Evolutionary conservation across 164 flowering plant species (phyloP), one percentile per base, ranked within the genome.

Genomic region (Nymphaea colorata): DNA sequence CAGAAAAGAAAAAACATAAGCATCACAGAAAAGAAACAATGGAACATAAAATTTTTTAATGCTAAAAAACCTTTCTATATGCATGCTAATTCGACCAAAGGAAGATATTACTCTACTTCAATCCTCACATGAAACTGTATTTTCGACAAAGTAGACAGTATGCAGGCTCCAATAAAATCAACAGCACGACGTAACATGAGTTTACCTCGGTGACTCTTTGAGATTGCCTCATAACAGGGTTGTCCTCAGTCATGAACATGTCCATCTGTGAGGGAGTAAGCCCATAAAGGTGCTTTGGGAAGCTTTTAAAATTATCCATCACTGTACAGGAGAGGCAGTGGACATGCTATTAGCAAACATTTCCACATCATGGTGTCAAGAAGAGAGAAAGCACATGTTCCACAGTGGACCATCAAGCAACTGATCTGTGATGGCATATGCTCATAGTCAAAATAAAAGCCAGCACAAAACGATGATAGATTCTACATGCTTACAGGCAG

Each of bases 161-260:
- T 25, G 36, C 36, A 25, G 36, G 57, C 12, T 15, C 57, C 57
- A 51, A 51, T 10, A 51, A 51, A 51, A 8, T 51, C 12, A 51
- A 15, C 14, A 51, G 14, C 57, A 2, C 57, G 8, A 0, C 14
- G 57, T 61, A 17, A 47, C 66, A 25, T 44, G 36, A 61, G 57
- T 64, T 42, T 65, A 91, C 97, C 98, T 89, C 93, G 4, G 89
- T 83, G 64, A 88, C 89, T 64, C 70, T 78, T 76, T 75, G 85
- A 65, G 94, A 64, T 69, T 86, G 97, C 55, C 88, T 76, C 6
- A 74, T 66, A 17, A 79, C 65, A n/a, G 91, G 96, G 76, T 76
- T 88, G 79, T 90, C 90, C 74, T 86, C 94, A 11, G 88, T 88
- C 93, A 83, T 84, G 82, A 94, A 91, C 93, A 90, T 87, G 82